Base-by-base conservation (phyloP, 768 basidiomycete species). In the Crucibulum laeve region DNA sequence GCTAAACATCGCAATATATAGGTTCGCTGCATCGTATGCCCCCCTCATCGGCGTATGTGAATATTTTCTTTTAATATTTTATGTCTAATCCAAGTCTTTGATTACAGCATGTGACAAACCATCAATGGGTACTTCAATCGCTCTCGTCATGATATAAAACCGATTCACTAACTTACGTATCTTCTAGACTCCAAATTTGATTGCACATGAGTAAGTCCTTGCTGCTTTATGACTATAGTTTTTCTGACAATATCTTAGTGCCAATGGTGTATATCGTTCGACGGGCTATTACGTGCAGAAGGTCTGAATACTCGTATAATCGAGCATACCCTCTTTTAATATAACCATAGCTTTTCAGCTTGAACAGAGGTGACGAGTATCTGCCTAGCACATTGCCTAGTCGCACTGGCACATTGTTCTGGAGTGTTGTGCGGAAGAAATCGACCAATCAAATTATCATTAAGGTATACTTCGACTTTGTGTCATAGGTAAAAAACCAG, bases 211-310 rank as follows among this genome's bases (percentile, higher is more conserved):
- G 81, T 82, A 49, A 58, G 77, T 55, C 8, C 40, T n/a, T 22
- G 18, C n/a, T 5, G 2, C 15, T 4, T 23, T 13, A n/a, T 35
- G 4, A 30, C 8, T 5, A 21, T 23, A 3, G 10, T 13, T 30
- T 21, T 7, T 36, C 5, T 2, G 21, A 11, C 11, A 15, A 18
- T 15, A 48, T 36, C n/a, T 17, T 5, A 82, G 79, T 50, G 72
- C 82, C 10, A 72, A 67, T 1, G 53, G 56, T 0, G 76, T 84
- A 1, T 75, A 78, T 50, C 69, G 60, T n/a, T 83, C 82, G 2
- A 80, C 80, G 1, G 79, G 77, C 44, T 85, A 71, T 60, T 80
- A 80, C 46, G 73, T 73, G 2, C 82, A 84, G 51, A 73, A 80
- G 69, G 80, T 80, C 38, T 21, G 11, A 38, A 25, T 11, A 4